Base-by-base conservation (phyloP, 768 basidiomycete species). In the Mycena vulgaris region DNA sequence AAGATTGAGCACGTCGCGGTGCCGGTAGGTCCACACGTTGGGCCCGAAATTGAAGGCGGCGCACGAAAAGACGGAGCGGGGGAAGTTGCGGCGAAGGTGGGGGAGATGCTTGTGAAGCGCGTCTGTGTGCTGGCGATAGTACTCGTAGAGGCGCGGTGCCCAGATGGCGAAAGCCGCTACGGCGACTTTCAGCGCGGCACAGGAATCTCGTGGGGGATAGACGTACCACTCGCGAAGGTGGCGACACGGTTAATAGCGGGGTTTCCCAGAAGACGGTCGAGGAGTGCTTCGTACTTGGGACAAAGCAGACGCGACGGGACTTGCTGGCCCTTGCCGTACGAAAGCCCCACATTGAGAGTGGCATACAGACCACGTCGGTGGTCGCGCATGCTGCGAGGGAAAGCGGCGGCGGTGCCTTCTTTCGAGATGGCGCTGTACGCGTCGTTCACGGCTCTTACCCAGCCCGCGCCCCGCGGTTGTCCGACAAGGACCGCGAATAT, bases 21-120 rank as follows among this genome's bases (percentile, higher is more conserved):
- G 52, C 17, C 31, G 30, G 52, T 21, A 57, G 17, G 37, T 42
- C 56, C 56, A 57, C 6, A 40, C 23, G 37, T 21, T 57, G 2
- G 25, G 56, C n/a, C 56, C 56, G 31, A 53, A 53, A n/a, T 53
- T 53, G 52, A 47, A 47, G 23, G 45, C 23, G 45, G 45, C 45
- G n/a, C 5, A n/a, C 6, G 45, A 3, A 16, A 47, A 47, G 6
- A 47, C 45, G 8, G 45, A 47, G 4, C 23, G 21, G 6, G 23
- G n/a, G n/a, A 47, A 47, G 45, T 47, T 47, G 7, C n/a, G 45
- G 45, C 23, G 45, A 25, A 47, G 45, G 45, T 6, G 45, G 45
- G 45, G 45, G 45, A 25, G 45, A n/a, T 23, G 45, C 3, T 47
- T 8, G 23, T 23, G 45, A n/a, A 47, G 45, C 4, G 45, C 45